Evolutionary conservation across 805 yeast species (phyloP), one percentile per base, ranked within the genome.

Genomic region (Ogataea pignaliae): DNA sequence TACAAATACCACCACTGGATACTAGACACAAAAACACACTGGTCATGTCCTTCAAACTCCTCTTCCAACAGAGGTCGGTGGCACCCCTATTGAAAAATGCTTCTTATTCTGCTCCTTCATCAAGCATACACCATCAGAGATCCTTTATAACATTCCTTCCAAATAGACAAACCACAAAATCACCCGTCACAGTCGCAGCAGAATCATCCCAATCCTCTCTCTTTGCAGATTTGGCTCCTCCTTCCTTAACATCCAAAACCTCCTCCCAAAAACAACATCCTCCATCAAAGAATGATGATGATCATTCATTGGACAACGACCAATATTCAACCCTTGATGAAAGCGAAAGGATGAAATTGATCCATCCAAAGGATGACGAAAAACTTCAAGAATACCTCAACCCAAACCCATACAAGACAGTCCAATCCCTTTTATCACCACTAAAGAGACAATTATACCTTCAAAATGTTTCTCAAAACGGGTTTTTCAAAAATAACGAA

Each of bases 401-500:
- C 32, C 78, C 81, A 33, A 53, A 60, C 48, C 72, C 88, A 57
- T 67, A 72, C 45, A 64, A 76, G 14, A 81, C 86, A 10, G 75
- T 78, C 37, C 77, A 79, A 43, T 63, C 67, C 31, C 65, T 79
- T 13, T 62, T 89, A 13, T 73, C 88, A 5, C 91, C 96, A 10
- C 69, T 88, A 48, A 89, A 88, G 62, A 73, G 73, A 50, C 66
- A 72, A 53, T 67, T 90, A 3, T 89, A 86, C 57, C 65, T 73
- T 26, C 67, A 70, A 36, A 85, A 80, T 54, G 85, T 87, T 40
- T 60, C 66, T 9, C 56, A 73, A 48, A 75, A 85, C 61, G 85
- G 86, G 39, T 83, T 83, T 56, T 90, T 76, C 73, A 82, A 81
- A 55, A 83, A 81, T 58, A 69, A 76, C 49, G 77, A 79, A 45